These are phyloP conservation scores for Aspergillus cejpii DNA, from an alignment of 2,329 filamentous ascomycete genomes.

Conservation along the genomic window DNA sequence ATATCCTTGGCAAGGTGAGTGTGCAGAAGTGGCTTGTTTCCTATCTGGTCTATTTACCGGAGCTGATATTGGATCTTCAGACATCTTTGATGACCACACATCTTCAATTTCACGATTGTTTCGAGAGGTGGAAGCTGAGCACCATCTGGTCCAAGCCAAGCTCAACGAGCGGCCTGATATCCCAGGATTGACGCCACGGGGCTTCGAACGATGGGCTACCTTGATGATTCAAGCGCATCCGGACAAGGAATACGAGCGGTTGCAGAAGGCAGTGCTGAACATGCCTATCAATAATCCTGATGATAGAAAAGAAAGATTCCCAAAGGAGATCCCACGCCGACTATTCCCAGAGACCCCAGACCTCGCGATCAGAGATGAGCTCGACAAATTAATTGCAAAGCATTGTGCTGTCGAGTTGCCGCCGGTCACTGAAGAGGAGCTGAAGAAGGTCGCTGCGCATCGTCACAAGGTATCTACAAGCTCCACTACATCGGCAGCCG, in stretches of 20 bases:
- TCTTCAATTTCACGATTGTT: slow-evolving; percentile 56
- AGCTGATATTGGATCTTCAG: slow-evolving; percentile 28
- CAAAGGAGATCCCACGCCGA: slow-evolving; percentile 68
- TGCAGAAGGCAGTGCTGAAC: slow-evolving; percentile 61
- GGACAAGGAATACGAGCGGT: slow-evolving; percentile 63
- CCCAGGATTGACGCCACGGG: slow-evolving; percentile 60
- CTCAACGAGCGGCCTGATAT: slow-evolving; percentile 50
- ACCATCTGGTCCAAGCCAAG: slow-evolving; percentile 57
- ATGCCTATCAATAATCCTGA: slow-evolving; percentile 64
- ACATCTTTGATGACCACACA: slow-evolving; percentile 50
- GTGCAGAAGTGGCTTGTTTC: background rate
- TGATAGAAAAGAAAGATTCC: slow-evolving; percentile 64
- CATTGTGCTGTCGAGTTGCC: slow-evolving; percentile 46
- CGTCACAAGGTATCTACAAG: slow-evolving; percentile 22
- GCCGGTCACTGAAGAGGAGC: slow-evolving; percentile 33
- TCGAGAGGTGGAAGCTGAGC: slow-evolving; percentile 49
- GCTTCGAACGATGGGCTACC: slow-evolving; percentile 66
- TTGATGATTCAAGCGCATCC: slow-evolving; percentile 69
- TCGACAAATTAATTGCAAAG: slow-evolving; percentile 55
- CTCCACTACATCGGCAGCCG: slow-evolving; percentile 15
- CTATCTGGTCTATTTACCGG: background rate
- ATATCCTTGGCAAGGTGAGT: slow-evolving; percentile 60
- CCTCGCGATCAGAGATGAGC: slow-evolving; percentile 50
- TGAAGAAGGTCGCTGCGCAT: slow-evolving; percentile 27
- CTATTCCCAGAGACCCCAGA: slow-evolving; percentile 61